Evolutionary conservation across 495 filamentous ascomycete species (phyloP), one percentile per base, ranked within the genome.

Genomic region (Rostrohypoxylon terebratum): DNA sequence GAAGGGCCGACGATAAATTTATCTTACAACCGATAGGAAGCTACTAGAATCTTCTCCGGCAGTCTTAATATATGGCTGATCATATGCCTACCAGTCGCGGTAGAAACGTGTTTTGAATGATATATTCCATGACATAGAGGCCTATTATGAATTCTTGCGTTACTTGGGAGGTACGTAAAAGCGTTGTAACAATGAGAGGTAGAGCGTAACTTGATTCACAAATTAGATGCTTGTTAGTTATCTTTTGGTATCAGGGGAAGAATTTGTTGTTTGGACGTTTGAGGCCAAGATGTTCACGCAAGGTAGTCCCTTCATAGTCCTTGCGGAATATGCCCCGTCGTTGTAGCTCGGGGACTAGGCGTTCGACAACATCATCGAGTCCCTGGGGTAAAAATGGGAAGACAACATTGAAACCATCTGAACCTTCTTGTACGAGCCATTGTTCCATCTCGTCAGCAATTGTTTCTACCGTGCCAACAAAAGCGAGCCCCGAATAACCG

Each of bases 231-330:
- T 7, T 3, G 4, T 0, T 16, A 20, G 11, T 0, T 0, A 21
- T 21, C 25, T 31, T 42, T 6, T 11, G 8, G 6, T 21, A 10
- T 61, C 20, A 74, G 1, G 58, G n/a, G 63, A 87, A 88, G 75
- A 86, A 88, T 20, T 77, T 81, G 63, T 87, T 88, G 68, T 78
- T 72, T 13, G 85, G 86, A 18, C 85, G 77, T 25, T 81, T 77
- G 20, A 88, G 77, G 6, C 86, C 86, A 40, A 86, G 76, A 68
- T 87, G 85, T 72, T 87, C 86, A 31, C 84, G 75, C 69, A 87
- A 69, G 36, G 80, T 81, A 1, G 66, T 69, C 2, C 80, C 80
- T 48, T 72, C 69, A 50, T 81, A 81, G 74, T 88, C 86, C 11
- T 80, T 63, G 13, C 85, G 79, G 75, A 88, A 87, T 25, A 88